Evolutionary conservation across 176 grass and related monocot genomes (phyloP).

Genomic region (Olyra latifolia): DNA sequence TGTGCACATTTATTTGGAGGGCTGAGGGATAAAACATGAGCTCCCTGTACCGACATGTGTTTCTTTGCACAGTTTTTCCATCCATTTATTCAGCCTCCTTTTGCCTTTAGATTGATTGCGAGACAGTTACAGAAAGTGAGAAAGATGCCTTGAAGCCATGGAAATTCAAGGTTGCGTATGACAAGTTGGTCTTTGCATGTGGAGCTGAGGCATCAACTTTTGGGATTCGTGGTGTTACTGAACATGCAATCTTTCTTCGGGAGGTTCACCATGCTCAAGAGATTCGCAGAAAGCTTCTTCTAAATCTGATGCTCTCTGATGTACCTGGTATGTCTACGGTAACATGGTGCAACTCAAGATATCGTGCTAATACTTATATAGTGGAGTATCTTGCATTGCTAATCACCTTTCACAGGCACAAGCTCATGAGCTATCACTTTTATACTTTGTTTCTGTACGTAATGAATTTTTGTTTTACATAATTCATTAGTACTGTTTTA

Average conservation of each 20-base stretch:
- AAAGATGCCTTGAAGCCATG: conserved; percentile 63
- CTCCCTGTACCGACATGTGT: neutral
- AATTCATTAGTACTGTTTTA: neutral
- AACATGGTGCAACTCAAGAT: neutral
- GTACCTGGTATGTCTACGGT: conserved; percentile 64
- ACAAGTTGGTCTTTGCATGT: conserved; percentile 86
- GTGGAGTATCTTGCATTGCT: neutral
- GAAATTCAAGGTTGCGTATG: conserved; percentile 96
- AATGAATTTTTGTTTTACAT: neutral
- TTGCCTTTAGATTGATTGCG: conserved; percentile 77
- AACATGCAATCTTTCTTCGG: conserved; percentile 91
- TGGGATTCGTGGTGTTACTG: conserved; percentile 76
- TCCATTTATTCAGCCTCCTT: conserved; percentile 23
- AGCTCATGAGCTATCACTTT: neutral
- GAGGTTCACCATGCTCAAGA: conserved; percentile 95
- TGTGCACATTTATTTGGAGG: neutral
- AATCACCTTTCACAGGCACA: neutral
- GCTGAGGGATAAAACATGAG: neutral
- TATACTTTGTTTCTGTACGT: neutral
- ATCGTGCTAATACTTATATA: neutral
- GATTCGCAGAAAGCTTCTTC: conserved; percentile 89
- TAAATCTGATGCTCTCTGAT: conserved; percentile 93
- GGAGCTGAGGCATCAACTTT: conserved; percentile 94
- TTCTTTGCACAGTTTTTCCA: neutral
- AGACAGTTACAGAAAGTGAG: conserved; percentile 63